Conservation (phyloP, 306 rosid genomes). For the Nissolia schottii region DNA sequence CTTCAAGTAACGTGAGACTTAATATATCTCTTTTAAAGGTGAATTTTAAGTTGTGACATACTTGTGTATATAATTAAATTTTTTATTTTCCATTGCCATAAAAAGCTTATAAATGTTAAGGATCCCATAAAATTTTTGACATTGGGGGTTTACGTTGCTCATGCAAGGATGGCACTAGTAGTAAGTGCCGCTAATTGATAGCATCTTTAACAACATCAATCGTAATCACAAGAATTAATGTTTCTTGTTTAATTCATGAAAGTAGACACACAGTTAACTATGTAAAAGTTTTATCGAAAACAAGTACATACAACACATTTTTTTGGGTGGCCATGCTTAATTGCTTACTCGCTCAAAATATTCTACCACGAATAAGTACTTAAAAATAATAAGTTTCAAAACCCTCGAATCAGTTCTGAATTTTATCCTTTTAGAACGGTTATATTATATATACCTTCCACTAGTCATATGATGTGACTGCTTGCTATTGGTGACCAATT, state of each 20-base stretch:
- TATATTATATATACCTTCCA: conserved; percentile 14
- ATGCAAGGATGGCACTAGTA: no score
- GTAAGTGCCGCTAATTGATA: not conserved
- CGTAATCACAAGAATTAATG: not conserved
- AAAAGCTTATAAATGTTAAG: not conserved
- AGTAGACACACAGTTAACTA: not conserved
- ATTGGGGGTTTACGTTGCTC: no score
- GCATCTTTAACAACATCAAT: not conserved
- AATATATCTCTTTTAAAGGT: no score
- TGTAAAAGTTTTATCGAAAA: not conserved
- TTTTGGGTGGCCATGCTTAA: not conserved
- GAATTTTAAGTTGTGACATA: no score
- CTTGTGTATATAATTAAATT: no score
- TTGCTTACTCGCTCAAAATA: not conserved
- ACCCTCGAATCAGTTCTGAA: not conserved
- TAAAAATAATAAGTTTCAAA: not conserved
- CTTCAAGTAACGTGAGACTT: no score
- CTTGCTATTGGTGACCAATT: not conserved
- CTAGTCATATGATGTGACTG: conserved; percentile 9
- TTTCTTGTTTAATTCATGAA: not conserved
- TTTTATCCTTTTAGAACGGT: conserved; percentile 14
- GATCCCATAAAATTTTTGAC: no score
- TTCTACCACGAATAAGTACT: not conserved
- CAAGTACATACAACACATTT: not conserved
- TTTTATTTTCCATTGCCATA: not conserved